Conservation (phyloP, 1,284 basidiomycete genomes). For the Gymnopus androsaceus region DNA sequence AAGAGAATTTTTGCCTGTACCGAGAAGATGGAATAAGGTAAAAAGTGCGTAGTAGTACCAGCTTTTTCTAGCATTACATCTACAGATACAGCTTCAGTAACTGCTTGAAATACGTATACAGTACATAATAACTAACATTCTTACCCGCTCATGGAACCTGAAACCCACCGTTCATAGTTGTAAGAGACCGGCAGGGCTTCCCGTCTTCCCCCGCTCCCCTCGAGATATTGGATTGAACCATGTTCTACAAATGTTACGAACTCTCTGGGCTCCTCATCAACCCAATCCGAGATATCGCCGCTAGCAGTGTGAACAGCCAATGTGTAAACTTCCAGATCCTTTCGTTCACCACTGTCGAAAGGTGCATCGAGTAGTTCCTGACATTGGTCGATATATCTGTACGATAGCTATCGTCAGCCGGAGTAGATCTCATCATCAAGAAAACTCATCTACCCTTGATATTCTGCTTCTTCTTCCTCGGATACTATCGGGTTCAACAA, state of each 20-base stretch:
- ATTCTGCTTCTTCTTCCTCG: slow-evolving; percentile 72
- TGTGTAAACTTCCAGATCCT: slow-evolving; percentile 58
- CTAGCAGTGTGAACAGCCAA: slow-evolving; percentile 51
- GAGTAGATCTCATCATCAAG: neutral
- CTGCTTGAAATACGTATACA: no score
- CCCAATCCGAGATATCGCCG: slow-evolving; percentile 41
- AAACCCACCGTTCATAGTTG: slow-evolving; percentile 44
- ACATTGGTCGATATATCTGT: slow-evolving; percentile 74
- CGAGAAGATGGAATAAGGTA: neutral
- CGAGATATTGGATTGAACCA: slow-evolving; percentile 33
- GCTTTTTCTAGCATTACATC: no score
- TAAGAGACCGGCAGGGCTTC: slow-evolving; percentile 37
- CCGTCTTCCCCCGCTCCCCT: slow-evolving; percentile 27
- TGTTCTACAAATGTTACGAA: slow-evolving; percentile 44
- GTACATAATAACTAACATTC: neutral
- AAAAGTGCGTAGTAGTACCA: slow-evolving; percentile 1
- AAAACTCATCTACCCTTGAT: slow-evolving; percentile 61
- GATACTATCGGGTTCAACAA: slow-evolving; percentile 70
- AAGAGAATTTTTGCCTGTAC: slow-evolving; percentile 27
- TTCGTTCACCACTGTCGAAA: slow-evolving; percentile 45
- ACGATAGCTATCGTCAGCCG: slow-evolving; percentile 4
- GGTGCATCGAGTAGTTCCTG: slow-evolving; percentile 63
- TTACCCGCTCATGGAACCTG: slow-evolving; percentile 10
- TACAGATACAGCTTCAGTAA: no score
- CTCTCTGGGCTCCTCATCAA: slow-evolving; percentile 43